Evolutionary conservation across 495 filamentous ascomycete species (phyloP).

Genomic region (Acidomyces sp.): DNA sequence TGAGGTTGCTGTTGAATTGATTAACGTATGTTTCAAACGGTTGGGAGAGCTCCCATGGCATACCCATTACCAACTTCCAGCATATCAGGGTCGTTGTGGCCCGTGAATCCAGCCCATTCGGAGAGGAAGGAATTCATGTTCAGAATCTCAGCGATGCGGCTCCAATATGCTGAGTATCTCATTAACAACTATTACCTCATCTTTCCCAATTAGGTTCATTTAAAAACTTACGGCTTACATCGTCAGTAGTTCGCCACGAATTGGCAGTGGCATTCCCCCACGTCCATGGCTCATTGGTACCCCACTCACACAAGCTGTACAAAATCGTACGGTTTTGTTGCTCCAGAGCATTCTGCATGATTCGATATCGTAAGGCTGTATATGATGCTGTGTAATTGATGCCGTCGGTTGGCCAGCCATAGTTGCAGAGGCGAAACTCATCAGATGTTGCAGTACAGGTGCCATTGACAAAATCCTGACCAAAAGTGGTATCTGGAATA

Average conservation of each 20-base stretch:
- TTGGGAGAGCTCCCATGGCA: too few species aligned
- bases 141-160: constrained; percentile 37
- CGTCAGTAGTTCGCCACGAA: constrained; percentile 43
- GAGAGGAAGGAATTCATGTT: constrained; percentile 40
- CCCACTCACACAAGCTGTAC: constrained; percentile 57
- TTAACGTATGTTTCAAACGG: too few species aligned
- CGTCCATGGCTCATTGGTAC: constrained; percentile 33
- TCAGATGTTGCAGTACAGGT: constrained; percentile 21
- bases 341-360: constrained; percentile 50
- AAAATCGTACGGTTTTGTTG: constrained; percentile 43
- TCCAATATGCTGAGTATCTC: constrained; percentile 22
- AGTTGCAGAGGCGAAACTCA: constrained; percentile 16
- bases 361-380: constrained; percentile 38
- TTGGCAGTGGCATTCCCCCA: constrained; percentile 42
- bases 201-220: constrained; percentile 23
- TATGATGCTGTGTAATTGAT: constrained; percentile 39
- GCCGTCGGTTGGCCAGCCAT: constrained; percentile 9
- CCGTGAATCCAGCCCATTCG: constrained; percentile 40
- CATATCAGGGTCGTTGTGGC: constrained; percentile 53
- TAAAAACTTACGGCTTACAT: constrained; percentile 33
- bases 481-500: constrained; percentile 8
- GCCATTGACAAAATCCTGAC: constrained; percentile 14
- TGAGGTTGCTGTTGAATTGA: constrained; percentile 32
- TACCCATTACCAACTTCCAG: constrained; percentile 54
- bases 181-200: constrained; percentile 33